Base-by-base conservation (phyloP, 2,329 filamentous ascomycete genomes). In the Ampelomyces quisqualis region DNA sequence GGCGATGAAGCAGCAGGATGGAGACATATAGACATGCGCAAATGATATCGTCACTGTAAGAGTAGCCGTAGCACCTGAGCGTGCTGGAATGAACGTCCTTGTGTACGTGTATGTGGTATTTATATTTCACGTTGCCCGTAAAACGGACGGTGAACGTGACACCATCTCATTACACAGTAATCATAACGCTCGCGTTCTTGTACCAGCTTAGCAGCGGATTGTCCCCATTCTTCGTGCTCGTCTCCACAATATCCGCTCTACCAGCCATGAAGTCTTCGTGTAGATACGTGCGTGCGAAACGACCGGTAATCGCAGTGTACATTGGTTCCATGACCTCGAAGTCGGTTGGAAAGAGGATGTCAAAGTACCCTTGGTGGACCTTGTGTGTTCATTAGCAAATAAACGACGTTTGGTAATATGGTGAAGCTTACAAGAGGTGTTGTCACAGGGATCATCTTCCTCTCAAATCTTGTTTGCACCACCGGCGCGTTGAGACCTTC, bases 351-450 rank as follows among this genome's bases (percentile, higher is more conserved):
- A 98, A 98, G 64, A 98, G 84, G 58, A 98, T 96, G 66, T 98
- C 94, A 65, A 98, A 98, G 71, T 95, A 97, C 31, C 93, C 94
- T 73, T 98, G 94, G 67, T 97, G 90, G 33, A 96, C 88, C 88
- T n/a, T 94, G 18, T 13, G 3, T 30, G 5, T 9, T 7, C 20
- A 20, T n/a, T 26, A 48, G 42, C 31, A 33, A 20, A 5, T 3
- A 14, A 10, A 5, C 2, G 20, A 22, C 9, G 18, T 7, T n/a
- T 13, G 17, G n/a, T 19, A 36, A 7, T 14, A 2, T n/a, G 13
- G 4, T 31, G 9, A n/a, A 10, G 72, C 85, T 71, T 75, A 95
- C 93, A 66, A 95, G 79, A 38, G 91, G 90, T 4, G 93, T 98
- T 4, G 82, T 79, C 10, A 98, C 93, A 27, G 90, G 87, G 39